Percentiles rank a stretch among this genome's conserved stretches.
phyloP scores from a whole-genome alignment of 2,329 filamentous ascomycete species.

The Exophiala viscosa region DNA sequence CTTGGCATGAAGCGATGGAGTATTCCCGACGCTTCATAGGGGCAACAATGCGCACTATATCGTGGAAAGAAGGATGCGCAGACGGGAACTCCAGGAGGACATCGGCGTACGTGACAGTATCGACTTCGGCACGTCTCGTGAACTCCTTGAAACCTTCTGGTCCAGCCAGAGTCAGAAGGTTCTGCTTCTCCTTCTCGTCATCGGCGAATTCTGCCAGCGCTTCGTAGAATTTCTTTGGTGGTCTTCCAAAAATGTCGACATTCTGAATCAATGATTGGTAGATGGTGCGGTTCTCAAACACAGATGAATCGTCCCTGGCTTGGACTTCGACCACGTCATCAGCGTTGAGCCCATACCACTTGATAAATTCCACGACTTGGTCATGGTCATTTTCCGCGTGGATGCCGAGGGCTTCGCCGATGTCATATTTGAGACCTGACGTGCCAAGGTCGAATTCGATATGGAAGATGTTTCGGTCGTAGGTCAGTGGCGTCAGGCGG shows the following conservation, averaged over 20 bases:
- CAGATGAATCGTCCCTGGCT: slow-evolving; percentile 68
- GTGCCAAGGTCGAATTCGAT: slow-evolving; percentile 95
- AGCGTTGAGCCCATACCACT: slow-evolving; percentile 78
- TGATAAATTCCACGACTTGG: slow-evolving; percentile 79
- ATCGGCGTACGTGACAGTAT: slow-evolving; percentile 87
- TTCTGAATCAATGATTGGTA: slow-evolving; percentile 91
- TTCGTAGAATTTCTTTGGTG: slow-evolving; percentile 98
- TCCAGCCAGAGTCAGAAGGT: slow-evolving; percentile 71
- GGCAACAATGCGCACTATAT: slow-evolving; percentile 79
- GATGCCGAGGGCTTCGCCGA: slow-evolving; percentile 93
- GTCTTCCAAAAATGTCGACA: slow-evolving; percentile 92
- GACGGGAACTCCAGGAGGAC: slow-evolving; percentile 85
- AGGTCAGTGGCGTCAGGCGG: slow-evolving; percentile 77
- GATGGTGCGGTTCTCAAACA: slow-evolving; percentile 83
- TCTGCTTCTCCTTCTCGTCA: slow-evolving; percentile 76
- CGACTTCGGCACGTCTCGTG: slow-evolving; percentile 85
- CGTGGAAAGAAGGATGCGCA: slow-evolving; percentile 81
- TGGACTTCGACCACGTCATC: slow-evolving; percentile 88
- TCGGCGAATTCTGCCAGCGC: slow-evolving; percentile 78
- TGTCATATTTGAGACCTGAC: slow-evolving; percentile 91
- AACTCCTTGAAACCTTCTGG: slow-evolving; percentile 82
- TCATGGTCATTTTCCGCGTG: slow-evolving; percentile 87
- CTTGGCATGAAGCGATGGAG: slow-evolving; percentile 97
- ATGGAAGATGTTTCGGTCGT: slow-evolving; percentile 99
- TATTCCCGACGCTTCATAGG: slow-evolving; percentile 97